Evolutionary conservation across 2,329 filamentous ascomycete genomes (phyloP), one percentile per base, ranked within the genome.

Genomic region (Tolypocladium amazonense): DNA sequence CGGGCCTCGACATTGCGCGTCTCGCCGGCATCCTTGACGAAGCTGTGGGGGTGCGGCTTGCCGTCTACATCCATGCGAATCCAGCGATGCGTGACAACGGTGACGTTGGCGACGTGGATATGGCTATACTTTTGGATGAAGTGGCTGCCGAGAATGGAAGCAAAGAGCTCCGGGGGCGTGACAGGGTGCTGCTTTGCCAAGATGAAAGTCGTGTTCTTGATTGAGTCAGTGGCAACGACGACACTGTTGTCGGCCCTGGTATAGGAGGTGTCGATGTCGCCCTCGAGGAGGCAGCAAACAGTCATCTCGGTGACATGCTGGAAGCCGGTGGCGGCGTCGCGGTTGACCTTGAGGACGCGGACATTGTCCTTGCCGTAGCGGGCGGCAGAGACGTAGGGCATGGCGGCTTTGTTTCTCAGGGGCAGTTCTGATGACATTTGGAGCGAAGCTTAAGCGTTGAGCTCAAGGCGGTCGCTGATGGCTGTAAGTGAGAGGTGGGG

Each of bases 161-260:
- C 93, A 73, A 90, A 99, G 63, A 96, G 86, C 80, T 99, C 94
- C 0, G 94, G 93, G 20, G 94, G 92, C 67, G 88, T 91, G 68
- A 99, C 89, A 39, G 92, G 90, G 78, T 95, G 82, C 77, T 95
- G 88, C 79, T 96, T 97, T 70, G 94, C 93, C 71, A 90, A 88
- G 77, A 99, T 92, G 80, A 94, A 96, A 72, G 90, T 87, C 68
- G 89, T 97, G 78, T 99, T 96, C 81, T 99, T 99, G 79, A 97
- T 96, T 33, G 92, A 93, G 76, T 99, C 94, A 62, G 94, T 99
- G 64, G 94, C 92, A 62, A 99, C 93, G 61, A 99, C 86, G 65
- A 95, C 90, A 69, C 88, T 89, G 82, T 99, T 99, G 79, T 99
- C 92, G 68, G 91, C 93, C 70, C 84, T 76, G 63, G 93, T 99